Evolutionary conservation across 306 rosid genomes (phyloP).

Genomic region (Cicer cuneatum): DNA sequence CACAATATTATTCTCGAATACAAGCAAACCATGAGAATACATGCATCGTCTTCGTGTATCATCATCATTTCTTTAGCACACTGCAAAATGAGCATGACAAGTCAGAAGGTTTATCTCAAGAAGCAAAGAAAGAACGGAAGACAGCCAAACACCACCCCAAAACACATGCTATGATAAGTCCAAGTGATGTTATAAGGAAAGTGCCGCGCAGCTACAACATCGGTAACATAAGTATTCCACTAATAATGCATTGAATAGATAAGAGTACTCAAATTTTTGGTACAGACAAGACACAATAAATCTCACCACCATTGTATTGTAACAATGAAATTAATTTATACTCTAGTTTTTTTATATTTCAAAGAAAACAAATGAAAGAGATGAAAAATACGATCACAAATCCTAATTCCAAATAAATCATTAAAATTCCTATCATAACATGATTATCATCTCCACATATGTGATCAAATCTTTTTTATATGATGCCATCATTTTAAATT

Average conservation of each 20-base stretch:
- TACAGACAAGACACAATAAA: not conserved
- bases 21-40: conserved; percentile 42
- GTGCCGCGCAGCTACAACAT: not conserved
- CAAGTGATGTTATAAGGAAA: not conserved
- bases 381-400: conserved; percentile 14
- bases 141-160: not conserved
- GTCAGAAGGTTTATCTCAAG: conserved; percentile 37
- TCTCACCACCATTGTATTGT: not conserved
- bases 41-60: conserved; percentile 34
- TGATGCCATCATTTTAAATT: conserved; percentile 20
- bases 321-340: conserved; percentile 3
- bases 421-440: conserved; percentile 15
- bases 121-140: conserved; percentile 17
- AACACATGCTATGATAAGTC: not conserved
- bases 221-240: not conserved
- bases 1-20: conserved; percentile 36
- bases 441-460: not conserved
- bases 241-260: not conserved
- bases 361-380: not conserved
- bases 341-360: not conserved
- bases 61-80: conserved; percentile 84
- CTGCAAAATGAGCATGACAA: conserved; percentile 55
- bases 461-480: not conserved
- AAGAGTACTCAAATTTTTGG: conserved; percentile 4
- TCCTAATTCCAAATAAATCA: not conserved